Evolutionary conservation across 2,329 filamentous ascomycete genomes (phyloP), one percentile per base, ranked within the genome.

Genomic region (Blastomyces emzantsi): DNA sequence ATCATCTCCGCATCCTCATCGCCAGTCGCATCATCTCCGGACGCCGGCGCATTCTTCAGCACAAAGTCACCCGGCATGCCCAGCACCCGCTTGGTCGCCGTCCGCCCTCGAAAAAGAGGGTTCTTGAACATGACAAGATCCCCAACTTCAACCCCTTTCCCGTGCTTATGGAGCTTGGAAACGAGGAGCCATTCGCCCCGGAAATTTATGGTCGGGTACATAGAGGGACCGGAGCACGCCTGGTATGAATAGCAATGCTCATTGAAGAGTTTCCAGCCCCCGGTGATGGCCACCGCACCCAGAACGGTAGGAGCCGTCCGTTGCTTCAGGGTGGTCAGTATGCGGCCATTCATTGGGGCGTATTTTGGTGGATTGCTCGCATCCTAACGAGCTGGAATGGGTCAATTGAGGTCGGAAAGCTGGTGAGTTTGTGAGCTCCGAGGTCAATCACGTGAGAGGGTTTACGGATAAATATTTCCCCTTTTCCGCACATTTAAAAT

Each of bases 71-170:
- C 89, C 0, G 87, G 86, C 82, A 92, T 80, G 30, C 88, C 89
- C 63, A 89, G 72, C 52, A 97, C 85, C 65, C 94, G 84, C 81
- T 99, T 99, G 61, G 92, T 83, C 15, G 86, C 90, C 64, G 78
- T 77, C 28, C 83, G 77, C 8, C 82, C 79, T 15, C 83, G 76
- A 65, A 87, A 83, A 52, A 87, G 80, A 19, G 94, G 94, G 69
- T 92, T 89, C 63, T 85, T 82, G 75, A 90, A 96, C 30, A 84
- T 82, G 59, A 97, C 86, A 13, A 97, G 77, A 75, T 99, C 94
- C 36, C 94, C 94, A n/a, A 96, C 87, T 60, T 77, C 72, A 43
- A 90, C 75, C 15, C 79, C 81, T 28, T 87, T 84, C 3, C 93
- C 93, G 39, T 85, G 81, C 7, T 88, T 84, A 75, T 88, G 83